Base-by-base conservation (phyloP, 306 rosid genomes). In the Oxytropis ochrocephala region DNA sequence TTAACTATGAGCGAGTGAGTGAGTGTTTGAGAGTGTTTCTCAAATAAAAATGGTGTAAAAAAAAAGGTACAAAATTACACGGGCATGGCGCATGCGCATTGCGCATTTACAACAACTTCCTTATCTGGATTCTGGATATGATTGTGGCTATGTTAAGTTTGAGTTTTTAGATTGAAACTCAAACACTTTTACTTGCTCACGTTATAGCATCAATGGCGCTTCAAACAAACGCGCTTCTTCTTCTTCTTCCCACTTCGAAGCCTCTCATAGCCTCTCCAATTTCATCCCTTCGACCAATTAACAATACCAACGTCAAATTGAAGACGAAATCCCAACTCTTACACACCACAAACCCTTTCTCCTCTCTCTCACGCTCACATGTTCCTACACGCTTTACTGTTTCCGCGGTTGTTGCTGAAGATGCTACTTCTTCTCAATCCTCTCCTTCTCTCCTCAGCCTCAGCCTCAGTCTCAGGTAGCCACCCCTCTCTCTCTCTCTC, bases 341-440 rank as follows among this genome's bases (percentile, higher is more conserved):
- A 43, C 9, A 55, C 17, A 67, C 64, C 38, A 56, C 81, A 6
- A 82, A 57, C 33, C 16, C 71, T 9, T 53, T 30, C 79, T 53
- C 64, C 17, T 48, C 64, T 3, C 39, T 14, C 64, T 35, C 65
- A 59, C 65, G 18, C 38, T 41, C 68, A 33, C 56, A 29, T 33
- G 3, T 35, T 33, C 53, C 33, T 10, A 58, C 24, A 64, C 56
- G 68, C 8, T 62, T 42, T 8, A 18, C 76, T 42, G 70, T 60
- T 3, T 41, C 71, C 0, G 72, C 81, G 52, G 79, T 79, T 49
- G 84, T 79, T 47, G 76, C 83, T 57, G 87, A 88, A 43, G 74
- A 85, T 12, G 55, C 82, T 9, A 30, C 60, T 12, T 69, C 75
- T 58, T 11, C 54, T 4, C 72, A 69, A 41, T 51, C 73, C 29